Evolutionary conservation across 2,329 filamentous ascomycete genomes (phyloP).

Genomic region (Aspergillus sp.): DNA sequence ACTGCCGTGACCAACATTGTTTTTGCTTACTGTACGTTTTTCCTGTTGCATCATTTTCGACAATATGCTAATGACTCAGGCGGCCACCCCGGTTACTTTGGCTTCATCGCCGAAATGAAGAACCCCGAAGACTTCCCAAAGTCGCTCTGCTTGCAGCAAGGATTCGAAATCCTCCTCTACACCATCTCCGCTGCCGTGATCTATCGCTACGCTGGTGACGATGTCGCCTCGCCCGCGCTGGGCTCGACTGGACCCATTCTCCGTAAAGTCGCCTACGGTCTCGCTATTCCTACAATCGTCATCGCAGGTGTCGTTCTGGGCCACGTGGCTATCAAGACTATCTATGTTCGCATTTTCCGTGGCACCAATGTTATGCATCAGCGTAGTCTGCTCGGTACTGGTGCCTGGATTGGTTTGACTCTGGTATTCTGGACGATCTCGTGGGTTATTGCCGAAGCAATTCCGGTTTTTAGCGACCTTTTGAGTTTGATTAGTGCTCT

Average conservation of each 20-base stretch:
- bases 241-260: conserved; percentile 51
- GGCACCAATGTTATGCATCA: conserved; percentile 48
- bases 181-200: conserved; percentile 58
- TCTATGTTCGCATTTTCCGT: conserved; percentile 58
- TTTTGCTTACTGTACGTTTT: conserved; percentile 54
- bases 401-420: conserved; percentile 53
- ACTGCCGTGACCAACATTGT: conserved; percentile 59
- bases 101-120: conserved; percentile 58
- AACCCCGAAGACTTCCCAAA: conserved; percentile 54
- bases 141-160: conserved; percentile 54
- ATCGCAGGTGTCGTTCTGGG: conserved; percentile 63
- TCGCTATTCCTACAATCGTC: conserved; percentile 62
- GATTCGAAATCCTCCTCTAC: conserved; percentile 54
- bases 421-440: conserved; percentile 51
- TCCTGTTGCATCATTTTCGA: conserved; percentile 22
- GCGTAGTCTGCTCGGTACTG: conserved; percentile 42
- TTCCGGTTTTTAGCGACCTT: conserved; percentile 61
- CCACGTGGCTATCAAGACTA: conserved; percentile 57
- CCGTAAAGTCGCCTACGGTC: conserved; percentile 58
- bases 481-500: conserved; percentile 55
- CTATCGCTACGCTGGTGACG: conserved; percentile 57
- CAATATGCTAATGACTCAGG: conserved; percentile 15
- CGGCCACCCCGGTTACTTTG: conserved; percentile 61
- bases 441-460: conserved; percentile 60
- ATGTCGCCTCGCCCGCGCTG: conserved; percentile 59